Conservation (phyloP, 129 eudicot species). For the Flaveria ramosissima region DNA sequence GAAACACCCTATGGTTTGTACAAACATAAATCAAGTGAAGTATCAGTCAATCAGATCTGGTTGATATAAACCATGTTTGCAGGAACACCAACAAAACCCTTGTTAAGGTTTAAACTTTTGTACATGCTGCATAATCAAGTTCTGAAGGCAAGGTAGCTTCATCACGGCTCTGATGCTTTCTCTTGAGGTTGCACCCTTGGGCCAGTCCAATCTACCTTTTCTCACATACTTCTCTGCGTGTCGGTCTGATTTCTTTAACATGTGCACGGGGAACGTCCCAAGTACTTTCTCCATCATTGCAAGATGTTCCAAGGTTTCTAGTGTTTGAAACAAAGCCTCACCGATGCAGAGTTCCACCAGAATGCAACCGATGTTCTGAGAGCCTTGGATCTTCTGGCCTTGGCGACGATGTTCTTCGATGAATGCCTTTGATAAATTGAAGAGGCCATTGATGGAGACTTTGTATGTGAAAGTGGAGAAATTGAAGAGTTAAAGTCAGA, state of each 20-base stretch:
- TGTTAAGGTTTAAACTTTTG: neutral
- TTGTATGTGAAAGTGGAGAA: slow-evolving; percentile 16
- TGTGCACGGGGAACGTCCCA: slow-evolving; percentile 70
- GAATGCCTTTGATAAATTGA: no score
- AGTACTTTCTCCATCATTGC: slow-evolving; percentile 95
- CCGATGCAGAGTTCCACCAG: slow-evolving; percentile 91
- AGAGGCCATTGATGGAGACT: slow-evolving; percentile 27
- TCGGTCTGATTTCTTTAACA: slow-evolving; percentile 74
- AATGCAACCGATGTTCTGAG: slow-evolving; percentile 98
- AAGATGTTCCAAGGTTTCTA: slow-evolving; percentile 87
- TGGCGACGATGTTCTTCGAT: no score
- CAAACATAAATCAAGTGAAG: neutral
- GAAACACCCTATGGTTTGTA: neutral
- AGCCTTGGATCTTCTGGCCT: no score
- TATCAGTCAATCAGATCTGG: neutral
- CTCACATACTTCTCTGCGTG: slow-evolving; percentile 73
- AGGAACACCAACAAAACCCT: neutral
- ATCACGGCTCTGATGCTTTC: slow-evolving; percentile 77
- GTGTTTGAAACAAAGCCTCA: slow-evolving; percentile 90
- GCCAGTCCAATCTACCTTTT: slow-evolving; percentile 79
- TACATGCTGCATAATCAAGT: slow-evolving; percentile 74
- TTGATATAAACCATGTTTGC: neutral
- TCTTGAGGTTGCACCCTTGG: slow-evolving; percentile 78
- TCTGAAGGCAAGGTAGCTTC: slow-evolving; percentile 82
- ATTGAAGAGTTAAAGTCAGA: slow-evolving; percentile 22